Evolutionary conservation across 2,329 filamentous ascomycete genomes (phyloP).

Genomic region (Fusarium algeriense): DNA sequence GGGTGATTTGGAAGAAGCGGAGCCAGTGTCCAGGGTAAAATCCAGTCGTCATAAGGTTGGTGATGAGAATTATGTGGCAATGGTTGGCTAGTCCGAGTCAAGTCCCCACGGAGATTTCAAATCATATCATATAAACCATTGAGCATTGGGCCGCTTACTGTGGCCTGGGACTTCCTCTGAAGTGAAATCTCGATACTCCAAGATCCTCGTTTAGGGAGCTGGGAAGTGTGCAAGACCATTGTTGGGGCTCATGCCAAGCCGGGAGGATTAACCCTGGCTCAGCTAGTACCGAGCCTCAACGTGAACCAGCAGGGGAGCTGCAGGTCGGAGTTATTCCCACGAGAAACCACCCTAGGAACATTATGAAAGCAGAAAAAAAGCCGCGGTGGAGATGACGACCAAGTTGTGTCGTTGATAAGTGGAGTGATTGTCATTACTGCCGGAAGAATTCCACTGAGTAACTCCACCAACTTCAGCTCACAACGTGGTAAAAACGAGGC

Average conservation of each 20-base stretch:
- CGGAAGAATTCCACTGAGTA: conserved; percentile 31
- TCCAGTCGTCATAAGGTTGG: conserved; percentile 28
- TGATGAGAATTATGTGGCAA: conserved; percentile 31
- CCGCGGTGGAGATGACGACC: conserved; percentile 28
- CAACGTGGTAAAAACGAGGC: conserved; percentile 9
- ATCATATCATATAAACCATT: background rate
- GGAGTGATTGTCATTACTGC: conserved; percentile 10
- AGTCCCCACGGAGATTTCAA: conserved; percentile 20
- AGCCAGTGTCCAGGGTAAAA: conserved; percentile 16
- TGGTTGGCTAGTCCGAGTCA: conserved; percentile 21
- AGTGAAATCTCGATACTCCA: background rate
- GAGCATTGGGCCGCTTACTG: background rate
- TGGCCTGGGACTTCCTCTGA: background rate
- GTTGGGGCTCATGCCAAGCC: conserved; percentile 32
- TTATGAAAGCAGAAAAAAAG: conserved; percentile 14
- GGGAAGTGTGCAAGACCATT: background rate
- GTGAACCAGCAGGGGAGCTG: conserved; percentile 6
- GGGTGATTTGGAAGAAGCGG: conserved; percentile 23
- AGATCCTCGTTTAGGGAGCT: background rate
- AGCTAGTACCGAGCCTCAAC: conserved; percentile 27
- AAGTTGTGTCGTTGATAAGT: conserved; percentile 27
- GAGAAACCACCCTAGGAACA: conserved; percentile 1
- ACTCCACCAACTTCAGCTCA: conserved; percentile 10
- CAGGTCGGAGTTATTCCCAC: conserved; percentile 18
- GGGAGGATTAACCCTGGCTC: conserved; percentile 20